phyloP scores from a whole-genome alignment of 75 land plant genomes.

The Pseudotsuga menziesii region DNA sequence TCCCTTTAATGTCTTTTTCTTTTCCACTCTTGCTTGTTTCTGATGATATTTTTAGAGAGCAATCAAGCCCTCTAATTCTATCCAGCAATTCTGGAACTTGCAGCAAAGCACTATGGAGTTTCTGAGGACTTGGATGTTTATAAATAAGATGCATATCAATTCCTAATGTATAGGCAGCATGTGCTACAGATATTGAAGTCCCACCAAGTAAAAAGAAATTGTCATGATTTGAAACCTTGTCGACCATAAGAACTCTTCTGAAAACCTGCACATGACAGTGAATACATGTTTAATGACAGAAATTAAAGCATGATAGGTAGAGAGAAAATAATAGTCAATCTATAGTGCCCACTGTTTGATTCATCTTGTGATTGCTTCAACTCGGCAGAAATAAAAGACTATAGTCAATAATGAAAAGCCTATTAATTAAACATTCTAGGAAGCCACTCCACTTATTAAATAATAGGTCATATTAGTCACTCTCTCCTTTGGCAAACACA shows the following conservation, averaged over 20 bases:
- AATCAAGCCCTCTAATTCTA: not conserved
- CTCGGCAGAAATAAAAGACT: not conserved
- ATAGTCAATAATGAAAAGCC: not conserved
- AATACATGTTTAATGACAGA: not conserved
- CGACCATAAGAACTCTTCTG: slow-evolving; percentile 39
- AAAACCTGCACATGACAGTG: slow-evolving; percentile 38
- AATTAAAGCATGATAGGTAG: not conserved
- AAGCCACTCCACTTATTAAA: not conserved
- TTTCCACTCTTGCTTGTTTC: not conserved
- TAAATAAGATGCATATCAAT: slow-evolving; percentile 69
- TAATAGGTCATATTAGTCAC: not conserved
- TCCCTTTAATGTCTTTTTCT: not conserved
- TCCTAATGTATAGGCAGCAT: slow-evolving; percentile 50
- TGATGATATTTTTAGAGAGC: not conserved
- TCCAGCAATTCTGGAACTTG: slow-evolving; percentile 8
- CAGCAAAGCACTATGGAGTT: slow-evolving; percentile 28
- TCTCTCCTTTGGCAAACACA: not conserved
- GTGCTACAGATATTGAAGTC: slow-evolving; percentile 76
- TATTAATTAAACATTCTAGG: not conserved
- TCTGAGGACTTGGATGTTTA: slow-evolving; percentile 31
- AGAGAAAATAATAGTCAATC: not conserved
- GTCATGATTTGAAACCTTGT: slow-evolving; percentile 44
- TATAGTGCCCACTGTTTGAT: not conserved
- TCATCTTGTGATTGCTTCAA: not conserved
- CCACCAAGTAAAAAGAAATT: slow-evolving; percentile 80